A percentile compares a stretch with the other conserved stretches of the same genome.
Evolutionary conservation across 108 stramenopile species (phyloP).

Genomic region (Nitzschia palea): DNA sequence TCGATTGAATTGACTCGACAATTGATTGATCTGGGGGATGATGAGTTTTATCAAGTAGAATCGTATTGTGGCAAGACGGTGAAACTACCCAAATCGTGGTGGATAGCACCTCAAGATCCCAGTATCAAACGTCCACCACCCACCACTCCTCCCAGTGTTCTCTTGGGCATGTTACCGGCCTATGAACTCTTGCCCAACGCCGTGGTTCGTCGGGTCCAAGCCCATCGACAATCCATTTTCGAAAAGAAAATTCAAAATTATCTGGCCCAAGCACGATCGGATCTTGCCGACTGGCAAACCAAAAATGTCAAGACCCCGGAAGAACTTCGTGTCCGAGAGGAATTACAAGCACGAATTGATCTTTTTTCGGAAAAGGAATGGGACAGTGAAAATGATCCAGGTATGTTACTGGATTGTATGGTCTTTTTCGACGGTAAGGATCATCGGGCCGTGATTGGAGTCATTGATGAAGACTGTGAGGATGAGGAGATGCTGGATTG

Average conservation of each 20-base stretch:
- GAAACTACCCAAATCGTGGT: slow-evolving; percentile 33
- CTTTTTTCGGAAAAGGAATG: slow-evolving; percentile 29
- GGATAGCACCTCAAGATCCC: slow-evolving; percentile 6
- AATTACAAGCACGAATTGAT: slow-evolving; percentile 44
- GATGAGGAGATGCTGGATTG: slow-evolving; percentile 35
- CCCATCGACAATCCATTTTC: slow-evolving; percentile 36
- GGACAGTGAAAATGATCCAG: slow-evolving; percentile 71
- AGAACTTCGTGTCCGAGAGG: slow-evolving; percentile 23
- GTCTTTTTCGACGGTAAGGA: slow-evolving; percentile 58
- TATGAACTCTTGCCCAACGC: slow-evolving; percentile 61
- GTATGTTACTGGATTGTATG: slow-evolving; percentile 76
- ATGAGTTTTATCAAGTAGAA: slow-evolving; percentile 18
- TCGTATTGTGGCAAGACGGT: slow-evolving; percentile 55
- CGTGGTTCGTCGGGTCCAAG: slow-evolving; percentile 47
- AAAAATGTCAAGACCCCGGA: slow-evolving; percentile 18
- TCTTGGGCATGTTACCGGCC: slow-evolving; percentile 56
- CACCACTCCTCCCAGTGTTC: slow-evolving; percentile 23
- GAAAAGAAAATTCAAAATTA: slow-evolving; percentile 16
- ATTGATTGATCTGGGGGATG: slow-evolving; percentile 1
- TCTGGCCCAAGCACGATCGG: slow-evolving; percentile 6
- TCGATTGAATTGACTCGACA: slow-evolving; percentile 40
- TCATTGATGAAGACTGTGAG: neutral
- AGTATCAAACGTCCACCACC: neutral
- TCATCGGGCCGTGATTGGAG: slow-evolving; percentile 70
- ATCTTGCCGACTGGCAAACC: slow-evolving; percentile 25